Conservation (phyloP, 345 rosid species). For the Microthlaspi erraticum region DNA sequence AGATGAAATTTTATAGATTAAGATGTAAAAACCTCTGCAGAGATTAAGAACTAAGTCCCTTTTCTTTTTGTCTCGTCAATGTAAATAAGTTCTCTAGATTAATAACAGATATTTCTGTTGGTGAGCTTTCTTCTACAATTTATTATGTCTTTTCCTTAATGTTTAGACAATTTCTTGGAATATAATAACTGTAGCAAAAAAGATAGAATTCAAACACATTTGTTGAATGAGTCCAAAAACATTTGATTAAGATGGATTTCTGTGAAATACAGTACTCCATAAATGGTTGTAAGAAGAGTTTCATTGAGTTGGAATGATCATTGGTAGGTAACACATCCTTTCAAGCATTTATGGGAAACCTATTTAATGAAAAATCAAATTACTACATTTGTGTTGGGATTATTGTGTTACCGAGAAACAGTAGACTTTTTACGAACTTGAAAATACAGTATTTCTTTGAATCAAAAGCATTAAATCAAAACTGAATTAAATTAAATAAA, state of each 20-base stretch:
- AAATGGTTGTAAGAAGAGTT: constrained; percentile 40
- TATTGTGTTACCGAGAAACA: neutral
- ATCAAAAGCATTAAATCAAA: neutral
- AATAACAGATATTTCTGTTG: constrained; percentile 22
- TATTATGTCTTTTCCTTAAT: neutral
- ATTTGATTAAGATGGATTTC: constrained; percentile 23
- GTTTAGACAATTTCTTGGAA: constrained; percentile 23
- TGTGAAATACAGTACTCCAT: constrained; percentile 33
- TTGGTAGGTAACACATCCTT: constrained; percentile 42
- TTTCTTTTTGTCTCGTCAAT: constrained; percentile 30
- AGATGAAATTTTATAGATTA: constrained; percentile 10
- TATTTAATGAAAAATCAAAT: neutral
- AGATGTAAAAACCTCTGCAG: constrained; percentile 29
- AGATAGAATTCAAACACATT: constrained; percentile 6
- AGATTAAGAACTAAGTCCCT: constrained; percentile 23
- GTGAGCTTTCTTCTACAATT: neutral
- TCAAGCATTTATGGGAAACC: constrained; percentile 37
- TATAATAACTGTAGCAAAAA: constrained; percentile 13
- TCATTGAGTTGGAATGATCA: constrained; percentile 43
- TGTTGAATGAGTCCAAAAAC: constrained; percentile 24
- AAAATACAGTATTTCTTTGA: neutral
- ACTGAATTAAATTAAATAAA: neutral
- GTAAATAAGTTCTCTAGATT: constrained; percentile 28
- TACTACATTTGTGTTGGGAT: constrained; percentile 1
- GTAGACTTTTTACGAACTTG: neutral